Evolutionary conservation across 345 rosid species (phyloP).

Genomic region (Populus alba): DNA sequence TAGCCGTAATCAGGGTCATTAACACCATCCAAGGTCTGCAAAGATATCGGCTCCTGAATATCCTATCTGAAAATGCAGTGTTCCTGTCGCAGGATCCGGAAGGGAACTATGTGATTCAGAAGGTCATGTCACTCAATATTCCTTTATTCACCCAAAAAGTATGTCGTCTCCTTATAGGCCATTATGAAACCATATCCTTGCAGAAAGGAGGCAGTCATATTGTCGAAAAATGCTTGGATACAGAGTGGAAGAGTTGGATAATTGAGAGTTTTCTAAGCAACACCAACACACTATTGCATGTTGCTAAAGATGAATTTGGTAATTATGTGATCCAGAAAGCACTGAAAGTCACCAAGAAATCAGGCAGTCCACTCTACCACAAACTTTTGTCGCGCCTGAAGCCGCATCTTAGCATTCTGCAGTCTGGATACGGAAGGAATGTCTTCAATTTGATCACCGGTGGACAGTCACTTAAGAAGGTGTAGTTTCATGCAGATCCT

Average conservation of each 20-base stretch:
- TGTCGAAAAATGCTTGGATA: constrained; percentile 22
- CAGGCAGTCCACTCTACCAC: neutral
- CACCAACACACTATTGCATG: constrained; percentile 8
- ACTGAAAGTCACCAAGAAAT: constrained; percentile 13
- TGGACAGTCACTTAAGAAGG: neutral
- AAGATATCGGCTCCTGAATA: constrained; percentile 1
- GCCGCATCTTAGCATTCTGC: neutral
- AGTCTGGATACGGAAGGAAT: constrained; percentile 19
- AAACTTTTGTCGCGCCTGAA: constrained; percentile 10
- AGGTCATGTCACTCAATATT: constrained; percentile 15
- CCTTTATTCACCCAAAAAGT: constrained; percentile 7
- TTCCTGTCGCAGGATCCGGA: constrained; percentile 17
- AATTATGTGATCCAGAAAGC: constrained; percentile 38
- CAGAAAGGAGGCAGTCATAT: constrained; percentile 33
- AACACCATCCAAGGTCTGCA: constrained; percentile 15
- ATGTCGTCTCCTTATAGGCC: constrained; percentile 6
- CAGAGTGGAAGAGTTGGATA: neutral
- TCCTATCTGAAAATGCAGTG: constrained; percentile 1
- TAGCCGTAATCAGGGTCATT: constrained; percentile 18
- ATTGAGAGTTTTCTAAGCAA: constrained; percentile 15
- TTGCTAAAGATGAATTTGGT: constrained; percentile 21
- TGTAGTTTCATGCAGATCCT: neutral
- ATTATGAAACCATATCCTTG: constrained; percentile 16
- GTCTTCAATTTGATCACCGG: constrained; percentile 10
- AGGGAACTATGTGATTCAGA: constrained; percentile 34